Base-by-base conservation (phyloP, 2,329 filamentous ascomycete genomes). In the Fusarium equiseti region DNA sequence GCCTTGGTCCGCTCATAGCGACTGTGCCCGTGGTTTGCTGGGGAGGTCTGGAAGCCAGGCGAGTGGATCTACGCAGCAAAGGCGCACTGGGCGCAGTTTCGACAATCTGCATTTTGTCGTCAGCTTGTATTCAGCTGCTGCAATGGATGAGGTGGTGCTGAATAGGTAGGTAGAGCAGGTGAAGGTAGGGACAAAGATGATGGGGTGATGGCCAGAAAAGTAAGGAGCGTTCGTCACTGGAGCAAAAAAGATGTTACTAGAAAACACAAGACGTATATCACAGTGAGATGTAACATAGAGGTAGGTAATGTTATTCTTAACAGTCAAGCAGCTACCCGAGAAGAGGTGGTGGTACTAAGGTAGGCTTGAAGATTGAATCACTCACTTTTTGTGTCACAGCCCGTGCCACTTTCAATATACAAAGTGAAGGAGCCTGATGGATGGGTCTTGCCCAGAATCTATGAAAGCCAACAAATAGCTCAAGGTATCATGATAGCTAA, bases 1-100 rank as follows among this genome's bases (percentile, higher is more conserved):
- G 79, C 49, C 78, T 75, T 29, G 71, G 59, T 31, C 75, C 75
- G 46, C 44, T 66, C 69, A 73, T 70, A 22, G 57, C 63, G 59
- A 40, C 54, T 44, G 52, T 43, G 52, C 54, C 26, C 29, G 43
- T 44, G 22, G 11, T 48, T 13, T 56, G 45, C 18, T 44, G 35
- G 18, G 44, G 42, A 51, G 69, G 46, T 24, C 44, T 60, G 18
- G 31, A 51, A 46, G 73, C 63, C 32, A 70, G 51, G 44, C 74
- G 74, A 24, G 48, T 48, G 42, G 74, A 76, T 8, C 74, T 70
- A 56, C 74, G 74, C n/a, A 59, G 59, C 40, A 57, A 40, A 32
- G 24, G 38, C 32, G 31, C 24, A 20, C 31, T 48, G 26, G n/a
- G 12, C 18, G 13, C 22, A 42, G 29, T 27, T 9, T 63, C 48